phyloP scores from a whole-genome alignment of 768 basidiomycete species.

The Chalciporus piperatus region DNA sequence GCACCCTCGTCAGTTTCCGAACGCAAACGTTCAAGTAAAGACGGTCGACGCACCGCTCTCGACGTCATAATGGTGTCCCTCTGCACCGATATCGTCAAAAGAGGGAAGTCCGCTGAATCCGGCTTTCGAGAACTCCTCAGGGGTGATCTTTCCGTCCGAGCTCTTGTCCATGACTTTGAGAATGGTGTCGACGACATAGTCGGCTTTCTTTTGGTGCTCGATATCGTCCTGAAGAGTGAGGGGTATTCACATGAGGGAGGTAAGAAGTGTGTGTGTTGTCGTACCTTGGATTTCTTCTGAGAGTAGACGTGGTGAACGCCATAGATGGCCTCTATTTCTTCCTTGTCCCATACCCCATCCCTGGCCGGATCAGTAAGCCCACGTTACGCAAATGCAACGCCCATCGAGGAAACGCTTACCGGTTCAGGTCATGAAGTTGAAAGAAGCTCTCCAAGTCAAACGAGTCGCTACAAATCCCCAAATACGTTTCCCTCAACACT shows the following conservation, averaged over 20 bases:
- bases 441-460: conserved; percentile 91
- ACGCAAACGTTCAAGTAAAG: not conserved
- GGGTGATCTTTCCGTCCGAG: conserved; percentile 64
- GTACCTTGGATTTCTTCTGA: conserved; percentile 73
- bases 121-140: conserved; percentile 68
- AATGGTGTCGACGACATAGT: conserved; percentile 69
- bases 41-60: conserved; percentile 68
- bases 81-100: conserved; percentile 80
- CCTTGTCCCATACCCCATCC: conserved; percentile 78
- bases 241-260: not conserved
- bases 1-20: not conserved
- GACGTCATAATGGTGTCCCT: conserved; percentile 91
- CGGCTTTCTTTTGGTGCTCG: conserved; percentile 80
- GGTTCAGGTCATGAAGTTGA: conserved; percentile 90
- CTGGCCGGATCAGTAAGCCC: conserved; percentile 32
- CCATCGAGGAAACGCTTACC: conserved; percentile 38
- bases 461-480: conserved; percentile 54
- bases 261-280: not conserved
- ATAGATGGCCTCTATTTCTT: conserved; percentile 94
- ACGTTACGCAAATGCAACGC: not conserved
- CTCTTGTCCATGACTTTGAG: conserved; percentile 71
- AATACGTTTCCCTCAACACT: not conserved
- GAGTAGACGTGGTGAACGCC: conserved; percentile 92
- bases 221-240: conserved; percentile 54
- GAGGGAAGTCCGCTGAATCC: conserved; percentile 78